These are phyloP conservation scores for Euphorbia schlechtendalii DNA, from an alignment of 441 rosid species.

Conservation along the genomic window DNA sequence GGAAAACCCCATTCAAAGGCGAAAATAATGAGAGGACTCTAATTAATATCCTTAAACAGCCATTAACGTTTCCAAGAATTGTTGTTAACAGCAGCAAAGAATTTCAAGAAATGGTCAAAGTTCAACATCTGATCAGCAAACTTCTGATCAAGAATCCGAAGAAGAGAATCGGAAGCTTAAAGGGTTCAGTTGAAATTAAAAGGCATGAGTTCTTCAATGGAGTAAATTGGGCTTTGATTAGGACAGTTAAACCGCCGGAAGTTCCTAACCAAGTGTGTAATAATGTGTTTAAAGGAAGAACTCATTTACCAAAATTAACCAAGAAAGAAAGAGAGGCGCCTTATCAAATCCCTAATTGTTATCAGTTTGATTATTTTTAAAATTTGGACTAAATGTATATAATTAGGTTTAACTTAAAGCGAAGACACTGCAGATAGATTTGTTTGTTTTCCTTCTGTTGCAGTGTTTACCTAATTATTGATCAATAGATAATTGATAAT, in stretches of 20 bases:
- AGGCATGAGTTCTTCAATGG: slow-evolving; percentile 72
- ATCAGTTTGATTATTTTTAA: slow-evolving; percentile 75
- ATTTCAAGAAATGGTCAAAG: slow-evolving; percentile 39
- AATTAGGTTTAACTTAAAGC: too few species aligned
- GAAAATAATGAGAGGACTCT: slow-evolving; percentile 61
- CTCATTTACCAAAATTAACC: slow-evolving; percentile 48
- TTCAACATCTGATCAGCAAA: slow-evolving; percentile 61
- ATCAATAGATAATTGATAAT: too few species aligned
- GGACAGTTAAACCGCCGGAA: slow-evolving; percentile 75
- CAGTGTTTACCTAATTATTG: too few species aligned
- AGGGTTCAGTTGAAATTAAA: slow-evolving; percentile 70
- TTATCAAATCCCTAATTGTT: slow-evolving; percentile 47
- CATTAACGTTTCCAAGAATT: slow-evolving; percentile 58
- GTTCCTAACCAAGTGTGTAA: slow-evolving; percentile 41
- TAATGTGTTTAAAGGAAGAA: slow-evolving; percentile 22
- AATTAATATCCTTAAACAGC: slow-evolving; percentile 70
- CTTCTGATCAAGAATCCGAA: slow-evolving; percentile 63
- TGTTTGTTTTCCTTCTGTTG: too few species aligned
- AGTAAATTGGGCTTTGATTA: slow-evolving; percentile 71
- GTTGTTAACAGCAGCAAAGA: slow-evolving; percentile 38
- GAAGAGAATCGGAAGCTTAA: slow-evolving; percentile 50
- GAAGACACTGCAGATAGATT: too few species aligned
- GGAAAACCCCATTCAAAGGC: slow-evolving; percentile 75
- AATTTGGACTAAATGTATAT: neutral
- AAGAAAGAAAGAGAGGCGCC: slow-evolving; percentile 74